Evolutionary conservation across 805 yeast genomes (phyloP).

Genomic region (Candida nemodendra): DNA sequence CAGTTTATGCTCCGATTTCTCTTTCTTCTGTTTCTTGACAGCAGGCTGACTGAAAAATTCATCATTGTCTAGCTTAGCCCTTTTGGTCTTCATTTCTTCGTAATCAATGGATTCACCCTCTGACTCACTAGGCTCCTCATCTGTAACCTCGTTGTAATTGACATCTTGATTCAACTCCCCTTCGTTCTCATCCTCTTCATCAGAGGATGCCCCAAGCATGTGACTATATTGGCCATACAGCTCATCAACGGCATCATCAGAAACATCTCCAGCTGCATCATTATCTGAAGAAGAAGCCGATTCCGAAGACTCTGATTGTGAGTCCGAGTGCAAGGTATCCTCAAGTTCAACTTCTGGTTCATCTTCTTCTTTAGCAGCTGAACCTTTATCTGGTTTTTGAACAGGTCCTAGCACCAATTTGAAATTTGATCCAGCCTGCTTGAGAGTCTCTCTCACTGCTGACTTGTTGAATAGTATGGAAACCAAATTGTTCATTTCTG

Average conservation of each 20-base stretch:
- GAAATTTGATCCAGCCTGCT: slow-evolving; percentile 25
- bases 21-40: slow-evolving; percentile 24
- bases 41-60: slow-evolving; percentile 39
- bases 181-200: slow-evolving; percentile 42
- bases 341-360: slow-evolving; percentile 18
- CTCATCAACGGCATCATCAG: slow-evolving; percentile 18
- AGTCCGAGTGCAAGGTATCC: slow-evolving; percentile 21
- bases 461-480: slow-evolving; percentile 48
- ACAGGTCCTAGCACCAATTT: slow-evolving; percentile 29
- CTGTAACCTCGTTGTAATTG: slow-evolving; percentile 62
- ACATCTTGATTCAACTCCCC: slow-evolving; percentile 29
- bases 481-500: slow-evolving; percentile 43
- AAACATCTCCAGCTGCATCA: slow-evolving; percentile 14
- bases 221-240: slow-evolving; percentile 26
- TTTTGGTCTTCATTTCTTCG: slow-evolving; percentile 54
- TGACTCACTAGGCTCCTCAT: slow-evolving; percentile 54
- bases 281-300: slow-evolving; percentile 22
- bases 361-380: slow-evolving; percentile 26
- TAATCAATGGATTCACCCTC: slow-evolving; percentile 30
- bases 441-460: slow-evolving; percentile 33
- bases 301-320: slow-evolving; percentile 6
- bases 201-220: slow-evolving; percentile 43
- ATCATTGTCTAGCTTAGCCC: slow-evolving; percentile 29
- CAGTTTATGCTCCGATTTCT: slow-evolving; percentile 38
- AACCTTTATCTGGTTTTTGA: slow-evolving; percentile 18